Evolutionary conservation across 2,329 filamentous ascomycete genomes (phyloP).

Genomic region (Pezizomycotina sp.): DNA sequence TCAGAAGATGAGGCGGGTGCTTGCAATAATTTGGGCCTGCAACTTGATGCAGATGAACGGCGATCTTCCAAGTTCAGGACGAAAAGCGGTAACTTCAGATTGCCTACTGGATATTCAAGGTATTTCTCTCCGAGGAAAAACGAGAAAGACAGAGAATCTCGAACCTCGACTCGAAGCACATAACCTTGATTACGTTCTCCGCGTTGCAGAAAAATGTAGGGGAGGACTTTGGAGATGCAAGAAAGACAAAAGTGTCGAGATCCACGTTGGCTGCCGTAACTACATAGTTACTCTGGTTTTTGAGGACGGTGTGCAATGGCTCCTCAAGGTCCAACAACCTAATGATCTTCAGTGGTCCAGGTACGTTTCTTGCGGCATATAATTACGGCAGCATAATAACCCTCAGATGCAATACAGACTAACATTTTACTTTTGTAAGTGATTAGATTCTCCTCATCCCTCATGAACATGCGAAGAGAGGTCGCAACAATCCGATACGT

Average conservation of each 20-base stretch:
- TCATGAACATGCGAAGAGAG: too few relatives aligned
- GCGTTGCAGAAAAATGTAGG: constrained; percentile 7
- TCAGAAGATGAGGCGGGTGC: too few relatives aligned
- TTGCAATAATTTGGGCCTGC: too few relatives aligned
- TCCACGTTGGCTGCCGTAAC: constrained; percentile 14
- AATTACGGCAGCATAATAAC: too few relatives aligned
- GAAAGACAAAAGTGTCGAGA: constrained; percentile 3
- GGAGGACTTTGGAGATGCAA: constrained; percentile 10
- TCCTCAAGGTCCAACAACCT: constrained; percentile 11
- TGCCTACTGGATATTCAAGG: not conserved
- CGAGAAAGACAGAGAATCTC: constrained; percentile 12
- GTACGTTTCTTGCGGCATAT: constrained; percentile 1
- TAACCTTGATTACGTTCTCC: constrained; percentile 9
- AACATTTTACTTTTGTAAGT: too few relatives aligned
- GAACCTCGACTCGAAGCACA: constrained; percentile 8
- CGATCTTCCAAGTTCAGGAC: too few relatives aligned
- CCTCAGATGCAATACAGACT: too few relatives aligned
- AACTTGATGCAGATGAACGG: too few relatives aligned
- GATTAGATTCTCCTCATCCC: too few relatives aligned
- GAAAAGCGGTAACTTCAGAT: constrained; percentile 3
- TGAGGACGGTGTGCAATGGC: constrained; percentile 13
- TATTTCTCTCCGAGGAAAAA: constrained; percentile 1
- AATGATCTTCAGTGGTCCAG: constrained; percentile 5
- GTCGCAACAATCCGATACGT: too few relatives aligned
- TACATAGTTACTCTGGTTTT: constrained; percentile 12